Percentiles rank a stretch among this genome's conserved stretches.
Evolutionary conservation across 2,329 filamentous ascomycete genomes (phyloP).

Genomic region (Colletotrichum kahawae): DNA sequence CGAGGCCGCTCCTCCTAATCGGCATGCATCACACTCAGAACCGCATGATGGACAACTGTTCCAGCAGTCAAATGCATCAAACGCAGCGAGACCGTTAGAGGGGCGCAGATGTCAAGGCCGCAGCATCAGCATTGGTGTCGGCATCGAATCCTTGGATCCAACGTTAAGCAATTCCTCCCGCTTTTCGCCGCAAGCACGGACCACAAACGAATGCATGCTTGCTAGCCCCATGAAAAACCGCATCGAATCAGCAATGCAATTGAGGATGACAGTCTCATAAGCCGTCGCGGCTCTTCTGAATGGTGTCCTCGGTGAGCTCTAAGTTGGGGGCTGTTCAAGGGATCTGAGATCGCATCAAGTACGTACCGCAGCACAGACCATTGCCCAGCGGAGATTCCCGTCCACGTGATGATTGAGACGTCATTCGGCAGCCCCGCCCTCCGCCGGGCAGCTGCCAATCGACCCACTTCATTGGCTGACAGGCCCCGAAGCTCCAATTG

Average conservation of each 20-base stretch:
- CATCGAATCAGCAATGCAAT: not conserved
- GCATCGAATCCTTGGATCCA: not conserved
- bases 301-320: not conserved
- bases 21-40: not conserved
- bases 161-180: not conserved
- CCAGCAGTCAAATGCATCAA: not conserved
- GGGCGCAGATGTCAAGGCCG: not conserved
- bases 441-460: not conserved
- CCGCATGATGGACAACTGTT: not conserved
- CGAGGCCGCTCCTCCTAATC: not conserved
- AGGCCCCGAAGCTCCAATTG: conserved; percentile 1
- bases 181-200: not conserved
- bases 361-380: not conserved
- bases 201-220: not conserved
- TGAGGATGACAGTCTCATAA: not conserved
- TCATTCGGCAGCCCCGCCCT: not conserved
- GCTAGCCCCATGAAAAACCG: not conserved
- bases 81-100: not conserved
- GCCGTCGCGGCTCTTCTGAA: not conserved
- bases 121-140: not conserved
- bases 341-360: not conserved
- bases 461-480: not conserved
- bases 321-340: not conserved
- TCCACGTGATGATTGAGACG: not conserved
- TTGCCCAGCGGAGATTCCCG: not conserved